phyloP scores from a whole-genome alignment of 139 green algal genomes.

The Chlamydomonas sp. region DNA sequence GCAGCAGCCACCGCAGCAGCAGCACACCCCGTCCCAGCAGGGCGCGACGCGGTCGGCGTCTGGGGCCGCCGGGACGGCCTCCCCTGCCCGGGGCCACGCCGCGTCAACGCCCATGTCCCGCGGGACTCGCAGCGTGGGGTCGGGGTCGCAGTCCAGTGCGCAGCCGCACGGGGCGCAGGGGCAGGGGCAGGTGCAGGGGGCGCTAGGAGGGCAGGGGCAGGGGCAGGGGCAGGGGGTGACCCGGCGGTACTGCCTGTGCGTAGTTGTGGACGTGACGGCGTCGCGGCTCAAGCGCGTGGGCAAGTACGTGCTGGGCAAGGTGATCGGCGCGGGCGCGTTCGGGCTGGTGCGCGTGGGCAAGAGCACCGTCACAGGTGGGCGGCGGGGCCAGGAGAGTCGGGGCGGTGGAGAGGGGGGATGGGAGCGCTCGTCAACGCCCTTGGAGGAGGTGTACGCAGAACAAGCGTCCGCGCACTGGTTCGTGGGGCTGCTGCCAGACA shows the following conservation, averaged over 20 bases:
- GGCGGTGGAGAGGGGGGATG: neutral
- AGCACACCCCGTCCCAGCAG: neutral
- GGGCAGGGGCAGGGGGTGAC: neutral
- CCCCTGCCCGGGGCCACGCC: neutral
- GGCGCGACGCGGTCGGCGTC: neutral
- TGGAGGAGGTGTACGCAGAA: too few relatives aligned
- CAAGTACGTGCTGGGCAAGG: slow-evolving; percentile 68
- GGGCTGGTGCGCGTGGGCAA: slow-evolving; percentile 70
- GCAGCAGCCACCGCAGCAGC: neutral
- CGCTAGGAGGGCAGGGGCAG: neutral
- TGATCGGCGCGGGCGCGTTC: slow-evolving; percentile 71
- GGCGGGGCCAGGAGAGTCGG: neutral
- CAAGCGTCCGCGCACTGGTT: too few relatives aligned
- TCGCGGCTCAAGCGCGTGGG: slow-evolving; percentile 49
- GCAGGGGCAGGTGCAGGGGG: too few relatives aligned
- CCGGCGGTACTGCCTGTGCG: slow-evolving; percentile 34
- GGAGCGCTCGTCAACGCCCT: too few relatives aligned
- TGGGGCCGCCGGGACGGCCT: neutral
- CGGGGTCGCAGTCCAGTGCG: too few relatives aligned
- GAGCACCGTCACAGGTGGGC: slow-evolving; percentile 55
- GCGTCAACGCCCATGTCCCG: too few relatives aligned
- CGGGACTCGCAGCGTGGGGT: too few relatives aligned
- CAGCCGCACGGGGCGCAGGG: too few relatives aligned
- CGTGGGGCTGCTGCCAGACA: too few relatives aligned
- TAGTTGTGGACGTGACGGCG: slow-evolving; percentile 68